These are phyloP conservation scores for Beauveria medogensis DNA, from an alignment of 2,329 filamentous ascomycete species.

Conservation along the genomic window DNA sequence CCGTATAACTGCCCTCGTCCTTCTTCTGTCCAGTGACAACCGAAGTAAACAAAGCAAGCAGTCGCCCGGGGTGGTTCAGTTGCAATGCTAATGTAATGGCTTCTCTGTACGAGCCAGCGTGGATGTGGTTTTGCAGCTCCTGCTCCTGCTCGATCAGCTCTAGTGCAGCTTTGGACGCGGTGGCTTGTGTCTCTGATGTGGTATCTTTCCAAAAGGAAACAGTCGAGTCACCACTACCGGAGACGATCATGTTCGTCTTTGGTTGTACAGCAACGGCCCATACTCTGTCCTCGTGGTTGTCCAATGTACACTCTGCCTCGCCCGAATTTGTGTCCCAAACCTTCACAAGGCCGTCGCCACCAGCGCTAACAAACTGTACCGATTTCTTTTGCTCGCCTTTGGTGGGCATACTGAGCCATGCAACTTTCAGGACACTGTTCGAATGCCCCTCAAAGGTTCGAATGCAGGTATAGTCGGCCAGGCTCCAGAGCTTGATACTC, in stretches of 20 bases:
- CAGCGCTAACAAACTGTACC: constrained; percentile 74
- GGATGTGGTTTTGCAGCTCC: constrained; percentile 85
- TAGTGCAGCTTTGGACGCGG: constrained; percentile 64
- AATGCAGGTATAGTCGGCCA: constrained; percentile 85
- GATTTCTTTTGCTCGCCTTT: constrained; percentile 49
- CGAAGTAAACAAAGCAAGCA: constrained; percentile 75
- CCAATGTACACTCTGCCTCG: constrained; percentile 80
- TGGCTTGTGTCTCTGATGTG: constrained; percentile 68
- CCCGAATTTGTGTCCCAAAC: constrained; percentile 86
- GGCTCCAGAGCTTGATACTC: constrained; percentile 89
- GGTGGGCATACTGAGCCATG: constrained; percentile 62
- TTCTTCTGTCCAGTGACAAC: constrained; percentile 58
- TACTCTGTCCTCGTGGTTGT: constrained; percentile 94
- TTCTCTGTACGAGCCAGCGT: constrained; percentile 79
- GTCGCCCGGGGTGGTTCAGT: constrained; percentile 84
- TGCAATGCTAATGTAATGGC: constrained; percentile 87
- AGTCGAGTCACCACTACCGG: constrained; percentile 84
- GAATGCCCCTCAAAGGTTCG: constrained; percentile 94
- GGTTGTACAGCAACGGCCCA: constrained; percentile 79
- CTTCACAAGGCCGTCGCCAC: constrained; percentile 90
- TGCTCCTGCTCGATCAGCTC: constrained; percentile 90
- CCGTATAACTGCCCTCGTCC: constrained; percentile 56
- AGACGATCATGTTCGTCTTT: constrained; percentile 65
- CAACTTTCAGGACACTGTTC: constrained; percentile 87
- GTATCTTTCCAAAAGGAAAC: constrained; percentile 96